Conservation (phyloP, 192 early-diverging fungal species). For the Coemansia sp. region DNA sequence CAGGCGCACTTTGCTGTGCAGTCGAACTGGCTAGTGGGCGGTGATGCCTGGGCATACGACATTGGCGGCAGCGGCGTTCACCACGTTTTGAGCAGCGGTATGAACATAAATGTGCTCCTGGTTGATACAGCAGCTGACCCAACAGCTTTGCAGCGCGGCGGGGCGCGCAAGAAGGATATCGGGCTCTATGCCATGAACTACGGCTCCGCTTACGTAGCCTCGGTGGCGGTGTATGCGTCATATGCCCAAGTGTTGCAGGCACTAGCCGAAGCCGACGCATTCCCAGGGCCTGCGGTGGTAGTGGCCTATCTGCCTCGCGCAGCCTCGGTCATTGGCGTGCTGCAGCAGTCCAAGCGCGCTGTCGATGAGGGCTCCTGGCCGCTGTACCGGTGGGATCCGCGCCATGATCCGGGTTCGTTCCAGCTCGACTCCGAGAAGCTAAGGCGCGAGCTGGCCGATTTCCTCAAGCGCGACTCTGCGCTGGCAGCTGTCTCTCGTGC, state of each 20-base stretch:
- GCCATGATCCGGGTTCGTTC: constrained; percentile 14
- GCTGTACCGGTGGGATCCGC: constrained; percentile 92
- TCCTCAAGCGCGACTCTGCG: constrained; percentile 81
- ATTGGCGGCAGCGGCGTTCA: constrained; percentile 86
- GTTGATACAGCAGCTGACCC: constrained; percentile 82
- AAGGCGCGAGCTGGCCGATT: constrained; percentile 67
- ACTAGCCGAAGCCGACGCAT: constrained; percentile 87
- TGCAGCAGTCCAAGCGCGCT: constrained; percentile 87
- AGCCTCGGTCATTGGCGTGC: constrained; percentile 62
- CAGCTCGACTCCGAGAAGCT: constrained; percentile 74
- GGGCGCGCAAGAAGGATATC: constrained; percentile 86
- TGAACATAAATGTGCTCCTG: constrained; percentile 88
- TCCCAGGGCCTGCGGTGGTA: constrained; percentile 83
- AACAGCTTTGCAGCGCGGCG: constrained; percentile 54
- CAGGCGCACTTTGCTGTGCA: constrained; percentile 54
- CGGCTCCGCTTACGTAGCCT: constrained; percentile 86
- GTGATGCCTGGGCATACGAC: constrained; percentile 84
- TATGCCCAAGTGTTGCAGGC: constrained; percentile 88
- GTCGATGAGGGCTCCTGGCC: constrained; percentile 92
- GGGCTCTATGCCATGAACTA: constrained; percentile 96
- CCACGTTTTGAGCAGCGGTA: constrained; percentile 78
- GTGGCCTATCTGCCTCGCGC: constrained; percentile 80
- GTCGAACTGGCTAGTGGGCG: constrained; percentile 88
- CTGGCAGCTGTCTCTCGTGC: constrained; percentile 72
- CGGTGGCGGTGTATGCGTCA: constrained; percentile 81